phyloP scores from a whole-genome alignment of 768 basidiomycete species.

The Lactifluus subvellereus region DNA sequence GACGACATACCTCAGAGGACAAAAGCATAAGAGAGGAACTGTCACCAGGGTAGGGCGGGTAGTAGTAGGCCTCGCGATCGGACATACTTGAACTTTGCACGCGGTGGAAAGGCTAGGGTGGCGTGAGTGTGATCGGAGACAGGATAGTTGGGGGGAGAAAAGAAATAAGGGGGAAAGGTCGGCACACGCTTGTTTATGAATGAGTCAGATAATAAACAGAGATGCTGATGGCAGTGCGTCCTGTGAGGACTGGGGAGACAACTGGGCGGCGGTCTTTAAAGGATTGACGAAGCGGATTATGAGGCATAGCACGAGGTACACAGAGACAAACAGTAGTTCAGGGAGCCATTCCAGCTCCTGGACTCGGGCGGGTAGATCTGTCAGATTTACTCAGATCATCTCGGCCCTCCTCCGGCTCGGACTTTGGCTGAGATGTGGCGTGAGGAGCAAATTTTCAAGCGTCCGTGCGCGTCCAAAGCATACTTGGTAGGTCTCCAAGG shows the following conservation, averaged over 20 bases:
- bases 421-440: constrained; percentile 14
- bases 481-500: not conserved
- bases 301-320: constrained; percentile 9
- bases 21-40: constrained; percentile 1
- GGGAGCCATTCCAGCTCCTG: not conserved
- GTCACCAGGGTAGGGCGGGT: not conserved
- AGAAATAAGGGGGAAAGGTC: not conserved
- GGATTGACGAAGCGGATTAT: not conserved
- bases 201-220: constrained; percentile 12
- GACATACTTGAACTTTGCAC: constrained; percentile 4
- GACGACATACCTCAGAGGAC: constrained; percentile 1
- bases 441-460: not conserved
- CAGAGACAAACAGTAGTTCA: constrained; percentile 5
- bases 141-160: not conserved
- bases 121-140: not conserved
- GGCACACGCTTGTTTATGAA: not conserved
- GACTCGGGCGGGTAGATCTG: constrained; percentile 3
- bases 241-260: not conserved
- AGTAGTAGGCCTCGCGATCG: not conserved
- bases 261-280: constrained; percentile 4
- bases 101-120: not conserved
- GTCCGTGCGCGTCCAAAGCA: not conserved
- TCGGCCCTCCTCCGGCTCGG: not conserved
- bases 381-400: constrained; percentile 4
- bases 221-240: constrained; percentile 15